Percentiles rank a stretch among this genome's conserved stretches.
Conservation (phyloP, 2,329 filamentous ascomycete genomes). For the Aureobasidium lini region DNA sequence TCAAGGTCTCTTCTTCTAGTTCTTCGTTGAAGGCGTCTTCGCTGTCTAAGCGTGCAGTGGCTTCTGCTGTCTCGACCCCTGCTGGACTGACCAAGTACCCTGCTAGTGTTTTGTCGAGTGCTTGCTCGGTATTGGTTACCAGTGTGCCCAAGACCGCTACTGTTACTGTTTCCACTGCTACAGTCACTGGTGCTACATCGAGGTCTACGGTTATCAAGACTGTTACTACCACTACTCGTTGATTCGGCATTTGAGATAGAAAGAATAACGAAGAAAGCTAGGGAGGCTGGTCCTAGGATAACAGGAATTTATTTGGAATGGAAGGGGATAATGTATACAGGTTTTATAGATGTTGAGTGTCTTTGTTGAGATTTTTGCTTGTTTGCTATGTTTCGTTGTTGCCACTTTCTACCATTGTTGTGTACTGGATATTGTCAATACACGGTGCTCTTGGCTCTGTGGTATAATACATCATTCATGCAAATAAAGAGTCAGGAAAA, state of each 20-base stretch:
- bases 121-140: slow-evolving; percentile 13
- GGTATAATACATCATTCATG: too few species aligned
- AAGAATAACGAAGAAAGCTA: too few species aligned
- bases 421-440: too few species aligned
- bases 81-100: slow-evolving; percentile 16
- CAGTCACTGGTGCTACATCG: slow-evolving; percentile 18
- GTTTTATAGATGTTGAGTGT: too few species aligned
- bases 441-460: too few species aligned
- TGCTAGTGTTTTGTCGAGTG: slow-evolving; percentile 13
- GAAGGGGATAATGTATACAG: too few species aligned
- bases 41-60: not conserved
- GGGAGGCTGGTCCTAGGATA: not conserved
- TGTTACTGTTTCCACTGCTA: not conserved
- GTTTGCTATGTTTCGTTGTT: too few species aligned
- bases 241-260: not conserved
- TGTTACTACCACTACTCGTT: slow-evolving; percentile 14
- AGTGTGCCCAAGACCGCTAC: slow-evolving; percentile 10
- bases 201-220: not conserved
- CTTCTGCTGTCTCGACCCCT: not conserved
- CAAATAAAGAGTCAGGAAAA: too few species aligned
- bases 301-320: too few species aligned
- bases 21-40: not conserved
- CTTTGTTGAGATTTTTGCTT: too few species aligned
- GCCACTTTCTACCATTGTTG: too few species aligned
- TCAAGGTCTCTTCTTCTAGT: not conserved